Evolutionary conservation across 1,139 yeast species (phyloP), one percentile per base, ranked within the genome.

Genomic region (Nakaseomyces bracarensis): DNA sequence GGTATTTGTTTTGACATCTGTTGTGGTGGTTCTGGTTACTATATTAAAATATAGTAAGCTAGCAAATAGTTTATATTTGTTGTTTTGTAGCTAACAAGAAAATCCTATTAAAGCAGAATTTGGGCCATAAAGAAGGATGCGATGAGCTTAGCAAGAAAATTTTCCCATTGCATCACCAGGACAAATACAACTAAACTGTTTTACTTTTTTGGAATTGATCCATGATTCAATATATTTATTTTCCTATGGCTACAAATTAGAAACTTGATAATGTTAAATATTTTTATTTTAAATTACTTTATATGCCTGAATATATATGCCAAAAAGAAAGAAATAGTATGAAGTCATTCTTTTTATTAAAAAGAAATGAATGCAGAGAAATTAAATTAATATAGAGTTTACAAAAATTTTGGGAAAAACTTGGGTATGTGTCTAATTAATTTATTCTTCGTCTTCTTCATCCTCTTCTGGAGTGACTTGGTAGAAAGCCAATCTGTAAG

Each of bases 401-500:
- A 25, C 34, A 43, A 43, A 26, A 22, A 22, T 7, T 22, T 7
- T 22, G 25, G 25, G 6, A 8, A 27, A 27, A 27, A 5, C 16
- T 22, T 36, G 14, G 13, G n/a, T 11, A 29, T 22, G n/a, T 26
- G 27, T 29, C 43, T 46, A 49, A 44, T 43, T 46, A 49, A 54
- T 50, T 54, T 58, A 58, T 53, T 61, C 64, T 50, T 58, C 63
- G 46, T 84, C 96, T 68, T 86, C 96, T 67, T 84, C 96, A 67
- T 85, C 96, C 67, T 91, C 97, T 65, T 89, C 96, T 64, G 85
- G 91, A 67, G 93, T 91, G 71, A 91, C 93, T 73, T 94, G 87
- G 96, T 86, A 93, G 96, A 91, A 93, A 74, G 93, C 89, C 77
- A 93, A 83, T 72, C 85, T 86, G 86, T 91, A 93, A 71, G 79